Evolutionary conservation across 176 grass and related monocot species (phyloP), one percentile per base, ranked within the genome.

Genomic region (Rhipidocladum racemiflorum): DNA sequence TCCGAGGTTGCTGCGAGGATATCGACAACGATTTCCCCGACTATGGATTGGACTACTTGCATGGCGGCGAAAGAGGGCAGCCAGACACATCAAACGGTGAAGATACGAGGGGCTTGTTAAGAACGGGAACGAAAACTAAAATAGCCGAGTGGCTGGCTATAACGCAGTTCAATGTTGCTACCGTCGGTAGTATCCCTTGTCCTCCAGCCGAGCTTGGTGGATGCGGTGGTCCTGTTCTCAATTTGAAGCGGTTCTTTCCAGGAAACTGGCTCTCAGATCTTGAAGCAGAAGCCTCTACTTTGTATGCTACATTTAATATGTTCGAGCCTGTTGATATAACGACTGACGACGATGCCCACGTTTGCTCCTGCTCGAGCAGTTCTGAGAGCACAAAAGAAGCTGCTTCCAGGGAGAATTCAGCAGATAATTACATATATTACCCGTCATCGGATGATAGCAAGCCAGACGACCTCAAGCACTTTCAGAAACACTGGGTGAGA

Each of bases 401-500:
- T 64, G 80, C 91, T 28, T 65, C 42, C 3, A 87, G 87, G 53
- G 57, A 73, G 21, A 82, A 81, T 54, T 68, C 80, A 61, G 9
- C 1, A 40, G 91, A 90, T 46, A 93, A 93, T n/a, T 81, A 50
- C 45, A 24, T 93, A 45, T 93, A 84, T 30, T 85, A 87, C 54
- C 84, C 91, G 43, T 66, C 23, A 38, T 53, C 77, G 57, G 68
- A 76, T 68, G 30, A 61, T 9, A 39, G 45, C 18, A 61, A 90
- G 36, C 51, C 55, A 29, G 84, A 85, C 51, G 87, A 78, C 34
- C 23, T 90, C 17, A 51, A 81, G 40, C 87, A 93, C 56, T 93
- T 93, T 49, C 91, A 86, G 30, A 80, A 29, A 55, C 87, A 93
- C 38, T 93, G 91, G 91, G 34, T 84, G 18, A 90, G 84, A 30